Percentiles rank a stretch among this genome's conserved stretches.
These are phyloP conservation scores for Neocallimastix lanati DNA, from an alignment of 192 early-diverging fungal species.

Conservation along the genomic window DNA sequence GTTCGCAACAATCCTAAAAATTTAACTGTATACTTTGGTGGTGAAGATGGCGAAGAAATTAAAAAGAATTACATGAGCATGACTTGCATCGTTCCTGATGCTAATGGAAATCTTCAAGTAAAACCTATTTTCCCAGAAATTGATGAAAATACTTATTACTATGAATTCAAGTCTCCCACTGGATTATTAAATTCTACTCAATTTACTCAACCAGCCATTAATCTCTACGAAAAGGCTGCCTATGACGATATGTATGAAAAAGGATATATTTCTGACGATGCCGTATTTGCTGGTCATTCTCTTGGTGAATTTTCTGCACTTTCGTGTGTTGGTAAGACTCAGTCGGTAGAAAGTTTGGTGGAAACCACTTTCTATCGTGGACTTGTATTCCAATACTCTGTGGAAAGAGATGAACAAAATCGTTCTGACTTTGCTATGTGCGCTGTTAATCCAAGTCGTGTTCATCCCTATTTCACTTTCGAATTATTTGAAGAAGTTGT, in stretches of 20 bases:
- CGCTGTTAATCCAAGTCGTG: conserved; percentile 80
- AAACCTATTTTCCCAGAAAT: conserved; percentile 82
- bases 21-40: conserved; percentile 77
- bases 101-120: conserved; percentile 41
- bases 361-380: conserved; percentile 91
- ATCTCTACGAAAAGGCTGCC: conserved; percentile 72
- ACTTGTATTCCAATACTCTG: conserved; percentile 92
- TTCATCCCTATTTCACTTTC: conserved; percentile 62
- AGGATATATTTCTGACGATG: conserved; percentile 65
- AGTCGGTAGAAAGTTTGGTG: conserved; percentile 63
- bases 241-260: conserved; percentile 79
- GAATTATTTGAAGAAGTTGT: conserved; percentile 67
- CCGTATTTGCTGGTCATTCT: conserved; percentile 77
- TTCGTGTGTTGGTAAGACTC: conserved; percentile 65
- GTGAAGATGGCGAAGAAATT: conserved; percentile 58
- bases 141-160: conserved; percentile 40
- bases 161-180: conserved; percentile 63
- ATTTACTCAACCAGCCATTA: conserved; percentile 85
- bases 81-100: conserved; percentile 68
- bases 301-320: conserved; percentile 89
- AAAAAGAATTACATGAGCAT: conserved; percentile 67
- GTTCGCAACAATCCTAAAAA: conserved; percentile 65
- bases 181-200: conserved; percentile 83
- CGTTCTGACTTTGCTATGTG: conserved; percentile 86
- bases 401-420: conserved; percentile 53